Base-by-base conservation (phyloP, 176 grass and related monocot species). In the Cymbopogon citratus region DNA sequence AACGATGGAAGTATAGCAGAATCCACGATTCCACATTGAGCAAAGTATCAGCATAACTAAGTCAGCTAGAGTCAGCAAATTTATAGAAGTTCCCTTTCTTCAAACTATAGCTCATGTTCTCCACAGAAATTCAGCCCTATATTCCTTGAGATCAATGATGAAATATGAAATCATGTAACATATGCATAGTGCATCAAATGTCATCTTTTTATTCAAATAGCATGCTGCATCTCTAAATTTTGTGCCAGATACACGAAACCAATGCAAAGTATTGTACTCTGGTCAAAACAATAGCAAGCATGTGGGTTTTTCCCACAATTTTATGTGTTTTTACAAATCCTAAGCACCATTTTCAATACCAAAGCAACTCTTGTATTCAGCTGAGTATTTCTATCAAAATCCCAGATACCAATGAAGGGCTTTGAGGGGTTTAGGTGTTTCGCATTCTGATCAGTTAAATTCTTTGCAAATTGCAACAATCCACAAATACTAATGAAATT, bases 51-150 rank as follows among this genome's bases (percentile, higher is more conserved):
- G 34, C 25, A 68, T 78, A 19, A 59, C 66, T 15, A 33, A 80
- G 62, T 34, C 21, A 41, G 33, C 54, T 45, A 21, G 23, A 80
- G 29, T 69, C 2, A 69, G 9, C 10, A 48, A 46, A 38, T 16
- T 33, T 41, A 39, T 35, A 85, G 3, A 21, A 54, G 13, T 31
- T 51, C 16, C 19, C 27, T 73, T 80, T 59, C 73, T 40, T 51
- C 34, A 9, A 70, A 75, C 12, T 34, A 75, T 83, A 80, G 9
- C 29, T 62, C 61, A 24, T 41, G 66, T 35, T 77, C 46, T 85
- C 38, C 28, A n/a, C 14, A 56, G 43, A 61, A 81, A 11, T 81
- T 63, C 65, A 44, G 15, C 41, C 29, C 26, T 73, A 57, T 57
- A 15, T 85, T 75, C 41, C 41, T 76, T 28, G 24, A 4, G 3